These are phyloP conservation scores for Wallacemonas sp. DNA, from an alignment of 208 protist species.

Conservation along the genomic window DNA sequence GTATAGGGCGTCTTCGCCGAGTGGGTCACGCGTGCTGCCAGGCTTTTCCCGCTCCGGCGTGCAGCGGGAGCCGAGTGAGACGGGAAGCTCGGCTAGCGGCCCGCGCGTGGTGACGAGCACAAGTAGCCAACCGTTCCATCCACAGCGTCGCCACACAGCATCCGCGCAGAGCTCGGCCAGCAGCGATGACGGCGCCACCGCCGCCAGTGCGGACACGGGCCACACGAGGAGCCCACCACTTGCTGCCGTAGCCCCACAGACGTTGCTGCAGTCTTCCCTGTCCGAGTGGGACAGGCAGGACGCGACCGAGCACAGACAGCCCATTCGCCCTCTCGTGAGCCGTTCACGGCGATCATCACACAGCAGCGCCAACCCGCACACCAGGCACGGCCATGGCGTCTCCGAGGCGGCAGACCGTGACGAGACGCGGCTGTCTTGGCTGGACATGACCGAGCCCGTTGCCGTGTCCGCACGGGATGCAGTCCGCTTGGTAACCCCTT, in stretches of 20 bases:
- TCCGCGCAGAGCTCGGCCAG: too few species aligned
- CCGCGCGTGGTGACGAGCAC: neutral
- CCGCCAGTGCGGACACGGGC: too few species aligned
- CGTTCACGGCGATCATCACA: neutral
- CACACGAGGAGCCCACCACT: too few species aligned
- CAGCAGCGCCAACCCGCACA: neutral
- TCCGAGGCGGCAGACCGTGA: too few species aligned
- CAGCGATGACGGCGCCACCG: too few species aligned
- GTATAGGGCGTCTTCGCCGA: neutral
- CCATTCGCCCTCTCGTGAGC: neutral
- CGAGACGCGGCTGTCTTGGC: neutral
- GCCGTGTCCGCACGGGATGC: neutral
- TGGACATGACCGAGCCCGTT: constrained; percentile 1
- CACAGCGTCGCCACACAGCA: too few species aligned
- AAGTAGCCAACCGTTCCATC: neutral
- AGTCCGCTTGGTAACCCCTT: neutral
- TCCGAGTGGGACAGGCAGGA: neutral
- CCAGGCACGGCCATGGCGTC: neutral
- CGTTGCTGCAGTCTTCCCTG: neutral
- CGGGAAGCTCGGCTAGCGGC: neutral
- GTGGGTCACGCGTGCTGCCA: neutral
- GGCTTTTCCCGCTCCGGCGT: neutral
- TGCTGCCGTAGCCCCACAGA: too few species aligned
- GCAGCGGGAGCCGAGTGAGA: neutral
- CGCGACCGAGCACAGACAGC: too few species aligned